phyloP scores from a whole-genome alignment of 768 basidiomycete species.

The Trametes cingulata region DNA sequence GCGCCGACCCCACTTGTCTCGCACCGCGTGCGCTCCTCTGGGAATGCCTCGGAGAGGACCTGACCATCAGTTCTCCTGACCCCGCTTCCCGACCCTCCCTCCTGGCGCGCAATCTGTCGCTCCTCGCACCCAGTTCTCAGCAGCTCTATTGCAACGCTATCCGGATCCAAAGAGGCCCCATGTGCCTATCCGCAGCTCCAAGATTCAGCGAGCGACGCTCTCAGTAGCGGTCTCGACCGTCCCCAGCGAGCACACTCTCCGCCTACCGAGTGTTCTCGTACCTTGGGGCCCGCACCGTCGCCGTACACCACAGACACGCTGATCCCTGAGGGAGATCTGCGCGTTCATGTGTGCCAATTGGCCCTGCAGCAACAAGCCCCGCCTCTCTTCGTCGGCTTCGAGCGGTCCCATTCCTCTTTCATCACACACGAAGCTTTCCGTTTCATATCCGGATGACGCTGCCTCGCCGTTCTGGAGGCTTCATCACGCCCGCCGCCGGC shows the following conservation, averaged over 20 bases:
- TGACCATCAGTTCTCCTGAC: slow-evolving; percentile 9
- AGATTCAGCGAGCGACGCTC: neutral
- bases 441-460: neutral
- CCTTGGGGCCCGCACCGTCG: too few relatives aligned
- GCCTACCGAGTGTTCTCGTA: too few relatives aligned
- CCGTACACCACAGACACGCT: neutral
- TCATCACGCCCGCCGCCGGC: neutral
- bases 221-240: neutral
- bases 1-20: slow-evolving; percentile 1
- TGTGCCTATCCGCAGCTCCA: slow-evolving; percentile 1
- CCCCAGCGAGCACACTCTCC: neutral
- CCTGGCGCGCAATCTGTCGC: neutral
- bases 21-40: slow-evolving; percentile 9
- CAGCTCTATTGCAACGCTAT: neutral
- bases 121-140: neutral
- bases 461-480: neutral
- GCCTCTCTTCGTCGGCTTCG: neutral
- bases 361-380: neutral
- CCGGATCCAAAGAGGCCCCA: neutral
- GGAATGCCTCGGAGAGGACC: slow-evolving; percentile 6
- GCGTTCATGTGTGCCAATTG: slow-evolving; percentile 1
- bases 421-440: neutral
- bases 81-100: neutral
- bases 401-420: neutral
- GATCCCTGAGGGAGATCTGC: slow-evolving; percentile 11